Percentiles rank a stretch among this genome's conserved stretches.
Conservation (phyloP, 306 rosid species). For the Geum urbanum region DNA sequence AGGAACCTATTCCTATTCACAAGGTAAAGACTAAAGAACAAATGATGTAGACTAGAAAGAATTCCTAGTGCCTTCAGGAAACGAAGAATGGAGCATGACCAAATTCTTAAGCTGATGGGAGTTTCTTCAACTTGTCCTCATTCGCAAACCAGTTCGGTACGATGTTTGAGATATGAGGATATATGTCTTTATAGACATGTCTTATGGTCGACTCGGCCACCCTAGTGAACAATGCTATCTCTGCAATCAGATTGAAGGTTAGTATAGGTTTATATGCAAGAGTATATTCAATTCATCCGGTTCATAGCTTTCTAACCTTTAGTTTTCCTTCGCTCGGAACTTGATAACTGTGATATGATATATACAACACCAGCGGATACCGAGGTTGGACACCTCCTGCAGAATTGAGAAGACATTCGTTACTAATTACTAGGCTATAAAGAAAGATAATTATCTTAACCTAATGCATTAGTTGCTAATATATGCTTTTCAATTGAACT, state of each 20-base stretch:
- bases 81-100: not conserved
- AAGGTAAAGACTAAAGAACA: not conserved
- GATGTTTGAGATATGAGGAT: slow-evolving; percentile 15
- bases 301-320: slow-evolving; percentile 11
- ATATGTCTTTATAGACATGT: slow-evolving; percentile 19
- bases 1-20: slow-evolving; percentile 7
- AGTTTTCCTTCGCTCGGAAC: not conserved
- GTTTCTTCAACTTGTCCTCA: slow-evolving; percentile 9
- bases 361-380: no score
- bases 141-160: slow-evolving; percentile 13
- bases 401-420: not conserved
- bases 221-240: slow-evolving; percentile 1
- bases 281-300: not conserved
- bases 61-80: slow-evolving; percentile 1
- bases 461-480: not conserved
- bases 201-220: slow-evolving; percentile 21
- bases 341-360: no score
- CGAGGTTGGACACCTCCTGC: slow-evolving; percentile 22
- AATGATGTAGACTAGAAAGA: not conserved
- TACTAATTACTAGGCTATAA: not conserved
- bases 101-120: not conserved
- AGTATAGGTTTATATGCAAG: not conserved
- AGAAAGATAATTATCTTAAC: not conserved
- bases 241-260: not conserved
- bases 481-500: not conserved